A percentile compares a stretch with the other conserved stretches of the same genome.
Conservation (phyloP, 345 rosid species). For the Euphorbia peplus region DNA sequence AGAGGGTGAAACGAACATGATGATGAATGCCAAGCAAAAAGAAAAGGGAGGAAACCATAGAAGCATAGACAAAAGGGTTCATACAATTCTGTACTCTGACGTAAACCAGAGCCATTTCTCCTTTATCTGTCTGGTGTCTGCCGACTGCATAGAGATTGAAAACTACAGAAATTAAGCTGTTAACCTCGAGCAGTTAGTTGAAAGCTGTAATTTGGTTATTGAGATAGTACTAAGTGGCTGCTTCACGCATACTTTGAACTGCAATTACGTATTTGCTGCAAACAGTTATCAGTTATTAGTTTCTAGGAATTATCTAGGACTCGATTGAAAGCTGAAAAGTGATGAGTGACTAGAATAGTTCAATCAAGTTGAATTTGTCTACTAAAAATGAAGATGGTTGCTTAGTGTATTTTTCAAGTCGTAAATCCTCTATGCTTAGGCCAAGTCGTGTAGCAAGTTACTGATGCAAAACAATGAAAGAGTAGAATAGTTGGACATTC, state of each 20-base stretch:
- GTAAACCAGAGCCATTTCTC: background rate
- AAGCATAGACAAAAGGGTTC: background rate
- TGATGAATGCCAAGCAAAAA: background rate
- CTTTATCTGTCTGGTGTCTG: background rate
- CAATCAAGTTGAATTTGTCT: background rate
- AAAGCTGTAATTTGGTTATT: background rate
- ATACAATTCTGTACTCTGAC: background rate
- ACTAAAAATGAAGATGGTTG: background rate
- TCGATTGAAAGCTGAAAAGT: background rate
- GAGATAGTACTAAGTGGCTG: no score
- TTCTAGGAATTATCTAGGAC: background rate
- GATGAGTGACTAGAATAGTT: background rate
- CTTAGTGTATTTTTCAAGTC: background rate
- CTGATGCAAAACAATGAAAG: background rate
- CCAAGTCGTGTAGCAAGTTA: background rate
- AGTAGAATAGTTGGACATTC: background rate
- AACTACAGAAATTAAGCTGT: background rate
- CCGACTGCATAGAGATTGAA: background rate
- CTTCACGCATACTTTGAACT: background rate
- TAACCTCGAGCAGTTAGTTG: background rate
- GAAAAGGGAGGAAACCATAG: background rate
- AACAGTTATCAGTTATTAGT: background rate
- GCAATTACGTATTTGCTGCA: conserved; percentile 3
- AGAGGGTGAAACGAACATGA: background rate
- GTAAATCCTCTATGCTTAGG: background rate